phyloP scores from a whole-genome alignment of 1,139 yeast species.

The Yamadazyma songkhlaensis region DNA sequence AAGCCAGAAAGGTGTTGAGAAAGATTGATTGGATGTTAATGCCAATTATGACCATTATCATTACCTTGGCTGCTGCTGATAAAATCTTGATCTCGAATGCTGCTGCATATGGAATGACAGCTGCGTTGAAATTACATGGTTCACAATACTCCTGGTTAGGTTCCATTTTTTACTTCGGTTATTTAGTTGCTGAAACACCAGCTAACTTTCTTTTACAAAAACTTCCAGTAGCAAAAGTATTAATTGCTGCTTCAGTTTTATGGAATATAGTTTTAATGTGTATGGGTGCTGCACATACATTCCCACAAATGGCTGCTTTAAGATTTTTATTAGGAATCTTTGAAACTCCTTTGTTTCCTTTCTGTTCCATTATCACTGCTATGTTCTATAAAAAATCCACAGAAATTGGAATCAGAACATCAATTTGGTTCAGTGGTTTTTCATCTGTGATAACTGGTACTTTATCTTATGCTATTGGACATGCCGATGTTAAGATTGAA shows the following conservation, averaged over 20 bases:
- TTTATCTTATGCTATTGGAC: slow-evolving; percentile 16
- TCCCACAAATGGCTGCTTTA: slow-evolving; percentile 19
- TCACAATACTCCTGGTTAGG: slow-evolving; percentile 19
- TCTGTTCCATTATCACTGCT: slow-evolving; percentile 21
- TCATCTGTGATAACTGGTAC: slow-evolving; percentile 20
- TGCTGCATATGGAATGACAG: slow-evolving; percentile 37
- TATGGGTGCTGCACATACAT: slow-evolving; percentile 18
- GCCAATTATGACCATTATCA: slow-evolving; percentile 13
- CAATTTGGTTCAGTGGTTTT: slow-evolving; percentile 19
- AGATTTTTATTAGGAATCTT: slow-evolving; percentile 24
- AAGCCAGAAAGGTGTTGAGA: slow-evolving; percentile 19
- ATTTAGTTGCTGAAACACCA: slow-evolving; percentile 26
- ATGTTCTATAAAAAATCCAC: slow-evolving; percentile 21
- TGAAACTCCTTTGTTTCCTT: slow-evolving; percentile 26
- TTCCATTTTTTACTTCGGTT: slow-evolving; percentile 20
- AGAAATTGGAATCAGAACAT: slow-evolving; percentile 22
- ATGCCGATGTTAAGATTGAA: slow-evolving; percentile 18
- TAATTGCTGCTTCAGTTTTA: slow-evolving; percentile 22
- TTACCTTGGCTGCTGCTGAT: slow-evolving; percentile 18
- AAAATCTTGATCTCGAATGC: slow-evolving; percentile 27
- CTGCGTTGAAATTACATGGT: slow-evolving; percentile 16
- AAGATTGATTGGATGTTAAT: slow-evolving; percentile 22
- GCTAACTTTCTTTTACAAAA: slow-evolving; percentile 27
- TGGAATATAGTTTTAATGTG: slow-evolving; percentile 23
- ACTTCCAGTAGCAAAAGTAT: slow-evolving; percentile 27